Percentiles rank a stretch among this genome's conserved stretches.
Evolutionary conservation across 2,329 filamentous ascomycete genomes (phyloP).

Genomic region (Fusarium continuum): DNA sequence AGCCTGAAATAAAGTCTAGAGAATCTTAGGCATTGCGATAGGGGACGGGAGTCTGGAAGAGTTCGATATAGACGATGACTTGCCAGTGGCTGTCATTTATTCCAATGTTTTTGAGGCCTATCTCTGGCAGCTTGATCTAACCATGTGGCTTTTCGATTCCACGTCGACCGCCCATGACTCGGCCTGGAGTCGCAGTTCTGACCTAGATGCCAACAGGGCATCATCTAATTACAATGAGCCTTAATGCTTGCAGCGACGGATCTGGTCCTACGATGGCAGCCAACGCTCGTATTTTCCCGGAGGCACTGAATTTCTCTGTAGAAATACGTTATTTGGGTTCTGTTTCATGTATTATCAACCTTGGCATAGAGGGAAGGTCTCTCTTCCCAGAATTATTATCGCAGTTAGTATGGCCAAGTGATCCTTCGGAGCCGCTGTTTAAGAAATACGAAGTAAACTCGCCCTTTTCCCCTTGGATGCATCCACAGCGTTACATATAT

Average conservation of each 20-base stretch:
- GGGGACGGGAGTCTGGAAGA: background rate
- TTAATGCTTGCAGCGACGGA: background rate
- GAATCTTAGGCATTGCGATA: background rate
- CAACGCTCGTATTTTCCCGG: background rate
- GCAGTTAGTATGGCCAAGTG: background rate
- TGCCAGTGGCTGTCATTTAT: background rate
- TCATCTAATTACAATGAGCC: background rate
- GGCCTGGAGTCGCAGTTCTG: background rate
- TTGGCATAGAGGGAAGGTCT: background rate
- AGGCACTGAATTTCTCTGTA: background rate
- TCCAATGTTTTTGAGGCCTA: background rate
- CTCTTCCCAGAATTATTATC: background rate
- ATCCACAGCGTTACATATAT: background rate
- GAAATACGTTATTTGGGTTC: background rate
- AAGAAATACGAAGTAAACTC: background rate
- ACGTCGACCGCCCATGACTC: background rate
- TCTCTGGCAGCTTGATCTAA: background rate
- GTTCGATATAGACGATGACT: background rate
- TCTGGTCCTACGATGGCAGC: background rate
- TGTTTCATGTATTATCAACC: background rate
- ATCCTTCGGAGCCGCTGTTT: background rate
- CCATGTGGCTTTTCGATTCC: background rate
- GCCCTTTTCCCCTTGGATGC: background rate
- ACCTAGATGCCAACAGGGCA: background rate
- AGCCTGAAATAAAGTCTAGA: background rate